A percentile compares a stretch with the other conserved stretches of the same genome.
Evolutionary conservation across 2,329 filamentous ascomycete species (phyloP).

Genomic region (Paecilomyces fulvus): DNA sequence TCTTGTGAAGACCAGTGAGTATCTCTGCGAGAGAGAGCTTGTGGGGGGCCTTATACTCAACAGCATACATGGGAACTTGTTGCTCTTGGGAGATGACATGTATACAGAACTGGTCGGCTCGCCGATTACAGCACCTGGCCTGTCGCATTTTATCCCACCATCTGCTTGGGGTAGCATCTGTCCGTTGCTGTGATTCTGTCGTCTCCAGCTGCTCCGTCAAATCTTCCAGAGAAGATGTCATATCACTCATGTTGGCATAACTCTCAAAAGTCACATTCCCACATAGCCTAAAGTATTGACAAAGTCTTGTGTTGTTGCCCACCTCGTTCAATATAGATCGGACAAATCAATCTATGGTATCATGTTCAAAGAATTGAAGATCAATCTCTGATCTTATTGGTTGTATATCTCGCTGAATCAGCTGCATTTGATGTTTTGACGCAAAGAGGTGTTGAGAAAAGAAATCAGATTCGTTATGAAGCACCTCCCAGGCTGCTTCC

Average conservation of each 20-base stretch:
- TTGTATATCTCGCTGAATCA: conserved; percentile 8
- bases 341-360: conserved; percentile 17
- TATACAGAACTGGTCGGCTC: conserved; percentile 18
- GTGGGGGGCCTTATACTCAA: conserved; percentile 21
- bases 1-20: conserved; percentile 16
- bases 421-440: conserved; percentile 10
- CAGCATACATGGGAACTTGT: conserved; percentile 13
- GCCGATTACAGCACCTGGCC: neutral
- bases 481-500: conserved; percentile 14
- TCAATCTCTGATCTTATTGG: conserved; percentile 15
- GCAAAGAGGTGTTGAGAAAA: conserved; percentile 11
- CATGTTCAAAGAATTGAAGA: conserved; percentile 15
- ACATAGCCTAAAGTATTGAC: conserved; percentile 9
- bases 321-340: conserved; percentile 11
- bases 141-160: too few relatives aligned
- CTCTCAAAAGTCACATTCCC: conserved; percentile 9
- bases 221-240: too few relatives aligned
- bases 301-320: conserved; percentile 10
- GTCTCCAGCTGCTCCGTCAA: too few relatives aligned
- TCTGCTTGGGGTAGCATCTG: too few relatives aligned
- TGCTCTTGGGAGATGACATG: conserved; percentile 11
- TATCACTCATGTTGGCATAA: conserved; percentile 7
- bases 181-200: too few relatives aligned
- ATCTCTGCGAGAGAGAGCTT: conserved; percentile 16
- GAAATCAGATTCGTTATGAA: conserved; percentile 9